phyloP scores from a whole-genome alignment of 2,329 filamentous ascomycete species.

The Akanthomyces lecanii region DNA sequence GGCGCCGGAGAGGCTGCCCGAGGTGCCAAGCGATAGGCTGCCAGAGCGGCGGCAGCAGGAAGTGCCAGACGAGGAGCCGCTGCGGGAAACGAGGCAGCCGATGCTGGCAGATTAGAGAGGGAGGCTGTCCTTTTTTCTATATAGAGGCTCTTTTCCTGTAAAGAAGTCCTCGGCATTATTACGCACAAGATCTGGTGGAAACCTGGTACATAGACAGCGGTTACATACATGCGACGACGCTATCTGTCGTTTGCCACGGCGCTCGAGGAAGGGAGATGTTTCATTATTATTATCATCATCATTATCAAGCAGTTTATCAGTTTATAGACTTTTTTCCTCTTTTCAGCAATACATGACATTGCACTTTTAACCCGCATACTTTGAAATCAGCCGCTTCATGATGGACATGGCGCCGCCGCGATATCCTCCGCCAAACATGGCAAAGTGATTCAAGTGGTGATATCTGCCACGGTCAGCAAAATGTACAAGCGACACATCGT shows the following conservation, averaged over 20 bases:
- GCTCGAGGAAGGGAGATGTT: neutral
- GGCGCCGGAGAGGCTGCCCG: neutral
- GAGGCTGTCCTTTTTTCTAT: neutral
- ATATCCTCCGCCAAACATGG: slow-evolving; percentile 80
- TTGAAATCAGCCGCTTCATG: slow-evolving; percentile 68
- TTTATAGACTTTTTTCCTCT: neutral
- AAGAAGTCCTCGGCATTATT: neutral
- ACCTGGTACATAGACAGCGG: slow-evolving; percentile 9
- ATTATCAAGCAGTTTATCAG: neutral
- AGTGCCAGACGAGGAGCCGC: slow-evolving; percentile 21
- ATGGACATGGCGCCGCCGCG: slow-evolving; percentile 70
- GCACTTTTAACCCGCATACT: slow-evolving; percentile 50
- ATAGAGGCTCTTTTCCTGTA: too few relatives aligned
- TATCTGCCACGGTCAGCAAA: slow-evolving; percentile 51
- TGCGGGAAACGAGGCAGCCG: slow-evolving; percentile 32
- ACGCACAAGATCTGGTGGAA: neutral
- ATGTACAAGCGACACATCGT: too few relatives aligned
- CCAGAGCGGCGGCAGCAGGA: slow-evolving; percentile 25
- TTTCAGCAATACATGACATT: neutral
- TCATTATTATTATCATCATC: slow-evolving; percentile 1
- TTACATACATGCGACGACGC: slow-evolving; percentile 4
- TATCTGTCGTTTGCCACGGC: neutral
- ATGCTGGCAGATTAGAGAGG: slow-evolving; percentile 35
- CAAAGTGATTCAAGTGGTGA: slow-evolving; percentile 85
- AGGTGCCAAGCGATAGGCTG: slow-evolving; percentile 31